Evolutionary conservation across 139 green algal genomes (phyloP), one percentile per base, ranked within the genome.

Genomic region (Zygnema cylindricum): DNA sequence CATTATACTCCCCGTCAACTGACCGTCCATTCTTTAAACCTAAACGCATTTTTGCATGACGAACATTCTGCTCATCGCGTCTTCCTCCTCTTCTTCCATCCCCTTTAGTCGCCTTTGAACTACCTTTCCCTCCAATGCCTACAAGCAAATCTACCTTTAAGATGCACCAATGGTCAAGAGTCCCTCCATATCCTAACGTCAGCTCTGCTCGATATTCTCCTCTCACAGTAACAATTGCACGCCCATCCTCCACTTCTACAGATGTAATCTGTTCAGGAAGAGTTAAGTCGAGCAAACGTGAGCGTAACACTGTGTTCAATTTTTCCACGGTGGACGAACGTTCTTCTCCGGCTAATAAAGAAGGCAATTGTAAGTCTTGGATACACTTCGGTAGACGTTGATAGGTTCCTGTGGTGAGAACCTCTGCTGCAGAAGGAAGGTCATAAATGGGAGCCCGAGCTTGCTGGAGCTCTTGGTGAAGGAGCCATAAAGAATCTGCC

Each of bases 381-480:
- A 90, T 49, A 39, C 33, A 82, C 33, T 86, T 38, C 22, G 87
- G 87, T 25, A 92, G 54, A 21, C 87, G 83, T 40, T 49, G 69
- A 77, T 84, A 89, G n/a, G 82, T 36, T 22, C 91, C 89, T 22
- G 81, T 90, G 41, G 77, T 63, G 7, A 94, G 78, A 23, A 95
- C 78, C n/a, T 93, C 84, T 40, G 93, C 55, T 33, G 93, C 93
- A 1, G 92, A 92, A 78, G 85, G 79, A 23, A 95, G 85, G 38
- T 95, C 93, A 41, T 92, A 95, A 30, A 86, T 41, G 11, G 93
- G 93, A 2, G 86, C 92, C 0, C 63, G 55, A 2, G 69, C 69
- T 33, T 86, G 43, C 77, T 91, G 36, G 25, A 95, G 85, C 89
- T 93, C 85, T 1, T 30, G 63, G 69, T 94, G 93, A 32, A 94